Evolutionary conservation across 306 rosid species (phyloP).

Genomic region (Cicer chorassanicum): DNA sequence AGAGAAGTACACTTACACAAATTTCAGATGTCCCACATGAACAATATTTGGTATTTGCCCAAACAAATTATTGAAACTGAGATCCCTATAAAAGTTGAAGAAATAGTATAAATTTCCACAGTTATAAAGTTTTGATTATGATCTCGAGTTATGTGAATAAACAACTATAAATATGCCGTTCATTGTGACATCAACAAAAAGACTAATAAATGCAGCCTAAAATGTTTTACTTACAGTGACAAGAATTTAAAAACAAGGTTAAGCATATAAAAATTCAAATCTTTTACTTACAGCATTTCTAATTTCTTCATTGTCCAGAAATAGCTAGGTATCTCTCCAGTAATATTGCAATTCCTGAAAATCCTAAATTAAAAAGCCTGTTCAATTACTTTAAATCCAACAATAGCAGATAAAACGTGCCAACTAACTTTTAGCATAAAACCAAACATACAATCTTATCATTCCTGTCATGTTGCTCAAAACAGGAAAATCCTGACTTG

Average conservation of each 20-base stretch:
- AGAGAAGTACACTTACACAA: constrained; percentile 63
- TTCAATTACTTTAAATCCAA: constrained; percentile 47
- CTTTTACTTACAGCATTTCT: constrained; percentile 66
- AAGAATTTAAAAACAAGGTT: constrained; percentile 13
- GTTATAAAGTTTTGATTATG: constrained; percentile 12
- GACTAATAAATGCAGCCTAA: too few relatives aligned
- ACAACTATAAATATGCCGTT: too few relatives aligned
- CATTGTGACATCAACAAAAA: too few relatives aligned
- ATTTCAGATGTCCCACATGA: constrained; percentile 50
- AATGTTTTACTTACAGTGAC: background rate
- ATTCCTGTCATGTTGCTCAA: constrained; percentile 54
- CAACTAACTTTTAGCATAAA: constrained; percentile 15
- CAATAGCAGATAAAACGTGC: constrained; percentile 29
- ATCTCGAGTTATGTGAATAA: constrained; percentile 22
- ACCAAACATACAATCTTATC: constrained; percentile 63
- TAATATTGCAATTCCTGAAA: constrained; percentile 81
- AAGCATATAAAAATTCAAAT: constrained; percentile 20
- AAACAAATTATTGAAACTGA: constrained; percentile 79
- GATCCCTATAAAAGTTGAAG: constrained; percentile 63
- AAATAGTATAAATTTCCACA: constrained; percentile 30
- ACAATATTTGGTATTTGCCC: constrained; percentile 68
- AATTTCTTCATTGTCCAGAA: constrained; percentile 61
- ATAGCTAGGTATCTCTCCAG: constrained; percentile 74
- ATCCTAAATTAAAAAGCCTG: constrained; percentile 55
- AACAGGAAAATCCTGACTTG: constrained; percentile 74